Evolutionary conservation across 2,329 filamentous ascomycete genomes (phyloP), one percentile per base, ranked within the genome.

Genomic region (Diaporthe citrichinensis): DNA sequence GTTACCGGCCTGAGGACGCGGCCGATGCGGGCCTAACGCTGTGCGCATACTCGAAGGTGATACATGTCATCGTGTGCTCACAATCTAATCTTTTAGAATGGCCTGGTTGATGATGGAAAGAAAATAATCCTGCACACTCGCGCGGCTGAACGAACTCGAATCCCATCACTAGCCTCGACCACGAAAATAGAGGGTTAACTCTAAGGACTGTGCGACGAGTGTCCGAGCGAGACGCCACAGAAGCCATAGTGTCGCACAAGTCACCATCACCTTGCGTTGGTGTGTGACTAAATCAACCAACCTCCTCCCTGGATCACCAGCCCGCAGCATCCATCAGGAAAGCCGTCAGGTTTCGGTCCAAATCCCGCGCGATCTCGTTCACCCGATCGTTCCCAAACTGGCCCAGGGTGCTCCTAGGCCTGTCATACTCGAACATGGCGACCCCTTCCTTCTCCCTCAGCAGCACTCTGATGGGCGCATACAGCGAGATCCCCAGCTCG

Each of bases 391-490:
- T 68, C 2, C 62, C 46, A 39, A 68, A 68, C 8, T 68, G 62
- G 7, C 46, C 44, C 14, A 68, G 0, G 23, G 44, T 68, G 39
- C 61, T 49, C 5, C 41, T 44, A 25, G 61, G 61, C 25, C 41
- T 44, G 5, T 65, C 61, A 9, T 65, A 65, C 20, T 65, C 61
- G 20, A 65, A 65, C 25, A 65, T n/a, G 28, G 41, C 39, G 9
- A 46, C 17, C 25, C 61, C 61, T 12, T 49, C 41, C 25, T 4
- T 44, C 41, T 65, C 41, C 41, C 41, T 46, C 10, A 65, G 10
- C 25, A 49, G 15, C 4, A 65, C 61, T 7, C 61, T 65, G 9
- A 65, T 49, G 4, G 61, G 61, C 4, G 61, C 41, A 28, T 65
- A 65, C 25, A 65, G 41, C 9, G 61, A 12, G 41, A 65, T 31